Base-by-base conservation (phyloP, 2,329 filamentous ascomycete genomes). In the Trichophyton equinum region DNA sequence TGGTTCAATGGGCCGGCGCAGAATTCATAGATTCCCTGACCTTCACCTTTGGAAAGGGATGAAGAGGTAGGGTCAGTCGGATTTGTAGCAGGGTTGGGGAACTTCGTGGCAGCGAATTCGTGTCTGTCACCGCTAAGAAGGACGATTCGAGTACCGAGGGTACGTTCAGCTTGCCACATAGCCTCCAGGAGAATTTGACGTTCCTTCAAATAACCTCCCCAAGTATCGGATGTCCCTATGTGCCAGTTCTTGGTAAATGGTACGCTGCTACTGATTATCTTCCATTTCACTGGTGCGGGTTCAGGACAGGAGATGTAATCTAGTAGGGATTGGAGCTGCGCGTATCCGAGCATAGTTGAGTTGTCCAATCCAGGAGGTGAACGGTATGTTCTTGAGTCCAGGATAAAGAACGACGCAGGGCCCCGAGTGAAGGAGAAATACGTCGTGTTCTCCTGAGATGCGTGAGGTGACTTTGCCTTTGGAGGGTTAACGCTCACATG, bases 201-300 rank as follows among this genome's bases (percentile, higher is more conserved):
- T 77, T 99, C 94, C 57, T 80, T 76, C 1, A 96, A 79, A 73
- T 95, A 96, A 0, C 92, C 92, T 55, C 89, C 90, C 94, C 94
- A 99, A 0, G 94, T 97, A 70, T 99, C 94, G 63, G 86, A 80
- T 1, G 84, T 85, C 65, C 94, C 92, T 65, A 96, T 83, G 25
- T 85, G 87, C 92, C 94, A 99, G 73, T 99, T 99, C 76, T 96
- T 95, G 5, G 94, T 97, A 71, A 99, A 96, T 0, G 94, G 94
- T 4, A 97, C 88, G 18, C 88, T 91, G 44, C 88, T 91, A 18
- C 91, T 86, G 58, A 99, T 79, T 67, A 99, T 85, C 76, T 97
- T 97, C 92, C 94, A 99, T 68, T 86, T 86, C 0, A 96, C 85
- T 0, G 90, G 89, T 33, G 78, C 77, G 0, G 88, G 86, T 64